A percentile compares a stretch with the other conserved stretches of the same genome.
Conservation (phyloP, 371 early-diverging fungal genomes). For the Mucor saturninus region DNA sequence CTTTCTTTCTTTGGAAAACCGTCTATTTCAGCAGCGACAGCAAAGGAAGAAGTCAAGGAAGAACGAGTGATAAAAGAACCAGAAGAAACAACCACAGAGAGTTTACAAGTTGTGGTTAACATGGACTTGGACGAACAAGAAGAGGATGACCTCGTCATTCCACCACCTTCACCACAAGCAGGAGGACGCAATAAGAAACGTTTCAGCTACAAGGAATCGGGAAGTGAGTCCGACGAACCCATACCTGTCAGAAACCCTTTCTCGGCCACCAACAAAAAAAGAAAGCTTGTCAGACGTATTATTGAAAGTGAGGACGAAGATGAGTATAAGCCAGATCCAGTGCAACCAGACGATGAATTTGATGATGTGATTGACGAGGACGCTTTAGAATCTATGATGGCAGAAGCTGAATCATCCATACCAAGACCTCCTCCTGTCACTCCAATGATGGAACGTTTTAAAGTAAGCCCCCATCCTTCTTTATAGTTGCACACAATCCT, state of each 20-base stretch:
- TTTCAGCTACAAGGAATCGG: background rate
- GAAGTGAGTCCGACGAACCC: background rate
- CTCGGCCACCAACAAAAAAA: background rate
- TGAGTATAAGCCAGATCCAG: conserved; percentile 2
- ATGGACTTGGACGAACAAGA: too few relatives aligned
- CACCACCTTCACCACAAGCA: too few relatives aligned
- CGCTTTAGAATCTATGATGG: conserved; percentile 10
- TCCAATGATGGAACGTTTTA: conserved; percentile 18
- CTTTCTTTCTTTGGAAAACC: conserved; percentile 1
- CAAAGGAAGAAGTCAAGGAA: background rate
- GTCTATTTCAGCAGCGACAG: background rate
- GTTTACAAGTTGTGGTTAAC: too few relatives aligned
- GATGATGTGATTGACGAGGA: conserved; percentile 6
- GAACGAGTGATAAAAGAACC: background rate
- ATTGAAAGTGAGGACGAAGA: conserved; percentile 27
- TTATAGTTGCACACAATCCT: too few relatives aligned
- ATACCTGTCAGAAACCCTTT: background rate
- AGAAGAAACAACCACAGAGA: background rate
- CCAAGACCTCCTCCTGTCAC: conserved; percentile 13
- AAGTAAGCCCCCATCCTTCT: too few relatives aligned
- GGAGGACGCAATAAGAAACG: background rate
- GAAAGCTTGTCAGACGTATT: conserved; percentile 12
- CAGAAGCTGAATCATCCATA: conserved; percentile 4
- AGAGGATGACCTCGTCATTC: too few relatives aligned
- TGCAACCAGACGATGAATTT: conserved; percentile 8